Conservation (phyloP, 2,329 filamentous ascomycete genomes). For the Fusarium musae region DNA sequence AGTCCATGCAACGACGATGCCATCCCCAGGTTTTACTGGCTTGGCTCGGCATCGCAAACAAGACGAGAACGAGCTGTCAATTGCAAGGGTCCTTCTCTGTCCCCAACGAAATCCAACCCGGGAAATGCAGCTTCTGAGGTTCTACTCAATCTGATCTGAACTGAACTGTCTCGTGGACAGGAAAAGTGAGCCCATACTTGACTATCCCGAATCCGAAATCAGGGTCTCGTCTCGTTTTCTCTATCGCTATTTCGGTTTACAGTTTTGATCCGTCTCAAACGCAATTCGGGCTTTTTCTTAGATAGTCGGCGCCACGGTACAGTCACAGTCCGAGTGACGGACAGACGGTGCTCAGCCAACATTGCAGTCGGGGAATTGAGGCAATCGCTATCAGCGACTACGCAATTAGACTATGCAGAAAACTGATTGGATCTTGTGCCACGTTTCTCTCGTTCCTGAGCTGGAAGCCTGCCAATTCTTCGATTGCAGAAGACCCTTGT, state of each 20-base stretch:
- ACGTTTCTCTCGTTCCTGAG: constrained; percentile 28
- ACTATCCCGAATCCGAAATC: constrained; percentile 26
- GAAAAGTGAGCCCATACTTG: constrained; percentile 25
- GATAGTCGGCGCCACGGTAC: constrained; percentile 27
- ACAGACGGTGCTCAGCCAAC: constrained; percentile 23
- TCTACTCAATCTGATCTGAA: constrained; percentile 1
- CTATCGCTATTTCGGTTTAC: constrained; percentile 19
- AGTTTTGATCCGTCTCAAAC: constrained; percentile 21
- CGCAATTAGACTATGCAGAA: constrained; percentile 20
- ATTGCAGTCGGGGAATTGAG: constrained; percentile 21
- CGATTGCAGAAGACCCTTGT: constrained; percentile 20
- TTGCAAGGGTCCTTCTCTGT: constrained; percentile 11
- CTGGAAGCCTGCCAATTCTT: constrained; percentile 23
- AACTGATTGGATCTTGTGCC: constrained; percentile 16
- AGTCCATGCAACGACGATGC: constrained; percentile 19
- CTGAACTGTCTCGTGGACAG: constrained; percentile 23
- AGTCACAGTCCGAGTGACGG: background rate
- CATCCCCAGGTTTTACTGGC: constrained; percentile 38
- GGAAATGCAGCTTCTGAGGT: constrained; percentile 21
- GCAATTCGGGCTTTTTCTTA: constrained; percentile 13
- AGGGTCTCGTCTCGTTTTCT: constrained; percentile 19
- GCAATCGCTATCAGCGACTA: constrained; percentile 8
- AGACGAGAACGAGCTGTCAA: constrained; percentile 12
- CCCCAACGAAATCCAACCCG: constrained; percentile 30
- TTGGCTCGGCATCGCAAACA: constrained; percentile 21